These are phyloP conservation scores for Immersiella caudata DNA, from an alignment of 495 filamentous ascomycete genomes.

Conservation along the genomic window DNA sequence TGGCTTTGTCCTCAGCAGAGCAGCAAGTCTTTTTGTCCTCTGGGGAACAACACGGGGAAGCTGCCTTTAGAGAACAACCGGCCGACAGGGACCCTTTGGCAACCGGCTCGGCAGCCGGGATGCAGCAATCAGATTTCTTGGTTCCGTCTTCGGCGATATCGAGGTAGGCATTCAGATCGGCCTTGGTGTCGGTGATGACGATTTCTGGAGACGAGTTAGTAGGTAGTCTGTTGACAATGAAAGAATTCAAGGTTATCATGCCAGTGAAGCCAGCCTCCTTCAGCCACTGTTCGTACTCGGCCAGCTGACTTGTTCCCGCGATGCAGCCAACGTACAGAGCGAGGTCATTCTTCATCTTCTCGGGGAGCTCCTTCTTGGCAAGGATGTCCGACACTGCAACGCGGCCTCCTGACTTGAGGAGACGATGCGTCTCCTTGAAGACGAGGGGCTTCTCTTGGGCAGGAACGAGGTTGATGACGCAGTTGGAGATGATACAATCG, in stretches of 20 bases:
- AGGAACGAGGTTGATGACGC: slow-evolving; percentile 69
- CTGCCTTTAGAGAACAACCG: slow-evolving; percentile 6
- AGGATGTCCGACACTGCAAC: slow-evolving; percentile 70
- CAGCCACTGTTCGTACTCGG: slow-evolving; percentile 60
- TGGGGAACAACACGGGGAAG: not conserved
- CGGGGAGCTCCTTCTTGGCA: slow-evolving; percentile 53
- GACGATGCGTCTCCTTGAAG: slow-evolving; percentile 63
- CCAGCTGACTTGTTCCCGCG: slow-evolving; percentile 57
- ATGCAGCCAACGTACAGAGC: slow-evolving; percentile 65
- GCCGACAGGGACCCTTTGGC: not conserved
- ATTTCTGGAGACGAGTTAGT: slow-evolving; percentile 42
- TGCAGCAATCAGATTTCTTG: slow-evolving; percentile 24
- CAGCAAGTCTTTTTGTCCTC: slow-evolving; percentile 5
- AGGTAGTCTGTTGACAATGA: too few species aligned
- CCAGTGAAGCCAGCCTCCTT: slow-evolving; percentile 57
- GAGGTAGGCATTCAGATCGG: slow-evolving; percentile 63
- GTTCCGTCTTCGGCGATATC: slow-evolving; percentile 32
- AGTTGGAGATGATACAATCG: slow-evolving; percentile 62
- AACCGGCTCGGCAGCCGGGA: not conserved
- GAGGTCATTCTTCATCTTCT: slow-evolving; percentile 50
- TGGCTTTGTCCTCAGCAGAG: not conserved
- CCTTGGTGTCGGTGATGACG: slow-evolving; percentile 55
- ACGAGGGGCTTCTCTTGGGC: slow-evolving; percentile 56
- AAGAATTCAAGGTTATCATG: slow-evolving; percentile 32
- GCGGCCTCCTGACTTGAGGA: slow-evolving; percentile 63